Conservation (phyloP, 1,284 basidiomycete genomes). For the Trametes pubescens region DNA sequence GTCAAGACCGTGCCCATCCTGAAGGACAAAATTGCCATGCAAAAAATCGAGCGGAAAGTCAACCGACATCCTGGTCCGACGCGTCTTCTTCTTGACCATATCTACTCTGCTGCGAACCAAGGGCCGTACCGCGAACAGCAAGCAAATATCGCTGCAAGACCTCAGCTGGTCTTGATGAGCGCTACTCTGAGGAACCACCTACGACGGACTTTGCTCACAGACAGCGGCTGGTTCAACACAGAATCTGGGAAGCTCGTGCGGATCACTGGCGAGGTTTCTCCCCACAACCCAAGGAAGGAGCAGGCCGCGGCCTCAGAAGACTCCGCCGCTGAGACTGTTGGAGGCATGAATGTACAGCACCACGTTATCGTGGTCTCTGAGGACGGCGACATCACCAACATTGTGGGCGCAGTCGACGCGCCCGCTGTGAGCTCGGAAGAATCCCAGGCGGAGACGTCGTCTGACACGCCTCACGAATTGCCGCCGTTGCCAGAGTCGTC, state of each 20-base stretch:
- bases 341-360: slow-evolving; percentile 54
- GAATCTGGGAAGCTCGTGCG: slow-evolving; percentile 53
- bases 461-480: slow-evolving; percentile 13
- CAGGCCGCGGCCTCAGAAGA: slow-evolving; percentile 16
- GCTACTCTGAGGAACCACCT: slow-evolving; percentile 71
- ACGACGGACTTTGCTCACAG: slow-evolving; percentile 56
- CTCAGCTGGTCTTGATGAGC: slow-evolving; percentile 73
- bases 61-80: slow-evolving; percentile 65
- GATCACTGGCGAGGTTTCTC: slow-evolving; percentile 46
- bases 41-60: slow-evolving; percentile 51
- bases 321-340: slow-evolving; percentile 36
- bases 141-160: slow-evolving; percentile 31
- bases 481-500: slow-evolving; percentile 13
- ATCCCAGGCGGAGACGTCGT: slow-evolving; percentile 11
- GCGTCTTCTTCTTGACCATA: slow-evolving; percentile 61
- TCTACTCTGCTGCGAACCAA: slow-evolving; percentile 47
- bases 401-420: slow-evolving; percentile 43
- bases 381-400: slow-evolving; percentile 59
- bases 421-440: slow-evolving; percentile 13
- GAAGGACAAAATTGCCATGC: slow-evolving; percentile 45
- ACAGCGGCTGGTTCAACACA: slow-evolving; percentile 63
- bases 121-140: slow-evolving; percentile 4
- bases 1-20: slow-evolving; percentile 54
- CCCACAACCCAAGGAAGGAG: slow-evolving; percentile 16
- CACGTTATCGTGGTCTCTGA: slow-evolving; percentile 68